Base-by-base conservation (phyloP, 306 rosid genomes). In the Pachyrhizus erosus region DNA sequence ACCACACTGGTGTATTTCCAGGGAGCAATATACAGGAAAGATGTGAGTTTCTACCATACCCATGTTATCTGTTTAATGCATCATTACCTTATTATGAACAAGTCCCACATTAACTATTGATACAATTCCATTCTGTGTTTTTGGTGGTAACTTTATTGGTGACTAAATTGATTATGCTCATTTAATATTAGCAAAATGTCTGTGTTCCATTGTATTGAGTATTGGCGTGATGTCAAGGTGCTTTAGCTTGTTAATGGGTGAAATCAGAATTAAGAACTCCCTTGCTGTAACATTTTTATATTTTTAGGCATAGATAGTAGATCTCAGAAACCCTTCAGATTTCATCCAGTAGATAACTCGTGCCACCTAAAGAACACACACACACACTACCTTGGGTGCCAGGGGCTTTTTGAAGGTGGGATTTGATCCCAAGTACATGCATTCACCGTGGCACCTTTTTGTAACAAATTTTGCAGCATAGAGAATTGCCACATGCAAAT, bases 11-110 rank as follows among this genome's bases (percentile, higher is more conserved):
- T 86, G 57, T 93, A 91, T 82, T 96, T 96, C 83, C 95, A 89
- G 75, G 99, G 99, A 42, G 98, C 96, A 49, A 93, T 96, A 79
- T 93, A 93, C 87, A 88, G 99, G 80, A 96, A 96, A 89, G 98
- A 93, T 89, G 99, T 96, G 86, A 91, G 99, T 90, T 81, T 73
- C 79, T 74, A 10, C 84, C 51, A 37, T 21, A 29, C 80, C 73
- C 5, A 39, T 74, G 49, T 78, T 84, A 65, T 77, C 66, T 87
- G 37, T 40, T 70, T 42, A 49, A 58, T 77, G 60, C 65, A n/a
- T 69, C n/a, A 10, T 26, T 68, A 42, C 52, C 70, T 74, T 61
- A 14, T 54, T 31, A 42, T 48, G 48, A 61, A 78, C 29, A 57
- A 12, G 3, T 40, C 26, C 29, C 8, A 9, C 7, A 27, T 78